Evolutionary conservation across 1,284 basidiomycete species (phyloP), one percentile per base, ranked within the genome.

Genomic region (Ceratorhiza oryzae-sativae): DNA sequence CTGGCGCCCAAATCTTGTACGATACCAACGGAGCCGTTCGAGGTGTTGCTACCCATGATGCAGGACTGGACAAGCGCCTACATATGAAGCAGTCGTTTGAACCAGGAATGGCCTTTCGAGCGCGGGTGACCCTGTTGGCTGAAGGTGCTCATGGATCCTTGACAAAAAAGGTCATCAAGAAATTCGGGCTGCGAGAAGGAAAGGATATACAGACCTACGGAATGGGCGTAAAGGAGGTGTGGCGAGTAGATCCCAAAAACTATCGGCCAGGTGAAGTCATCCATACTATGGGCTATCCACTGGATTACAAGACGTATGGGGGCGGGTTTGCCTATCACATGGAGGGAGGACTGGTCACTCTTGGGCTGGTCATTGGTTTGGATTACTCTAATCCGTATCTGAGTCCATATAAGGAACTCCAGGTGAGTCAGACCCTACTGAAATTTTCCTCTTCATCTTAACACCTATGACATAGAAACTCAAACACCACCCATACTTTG

Each of bases 241-340:
- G 97, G 97, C 88, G 92, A 62, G 90, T 99, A 18, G 89, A 89
- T 74, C 87, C 88, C 25, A 86, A 86, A 75, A 87, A 91, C 76
- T 88, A 97, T 80, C 80, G 88, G 72, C 88, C 94, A 0, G 97
- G 97, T 20, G 88, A 94, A 77, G 90, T 98, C 20, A 86, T 95
- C 9, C 97, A 99, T 81, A 95, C 94, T 2, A 85, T 99, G 77
- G 97, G 97, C 10, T 98, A 93, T 93, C 97, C 97, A 0, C 82
- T 98, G 71, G 88, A 92, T 78, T 87, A 83, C 76, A 82, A 88
- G 72, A 97, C 95, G 0, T 99, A 99, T 79, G 97, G 96, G 4
- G 97, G 97, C 0, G 92, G 92, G 34, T 99, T 91, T 88, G 85
- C 92, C 18, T 99, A 99, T 81, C 97, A 99, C 80, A 97, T 98